Base-by-base conservation (phyloP, 306 rosid genomes). In the Citrullus mucosospermus region DNA sequence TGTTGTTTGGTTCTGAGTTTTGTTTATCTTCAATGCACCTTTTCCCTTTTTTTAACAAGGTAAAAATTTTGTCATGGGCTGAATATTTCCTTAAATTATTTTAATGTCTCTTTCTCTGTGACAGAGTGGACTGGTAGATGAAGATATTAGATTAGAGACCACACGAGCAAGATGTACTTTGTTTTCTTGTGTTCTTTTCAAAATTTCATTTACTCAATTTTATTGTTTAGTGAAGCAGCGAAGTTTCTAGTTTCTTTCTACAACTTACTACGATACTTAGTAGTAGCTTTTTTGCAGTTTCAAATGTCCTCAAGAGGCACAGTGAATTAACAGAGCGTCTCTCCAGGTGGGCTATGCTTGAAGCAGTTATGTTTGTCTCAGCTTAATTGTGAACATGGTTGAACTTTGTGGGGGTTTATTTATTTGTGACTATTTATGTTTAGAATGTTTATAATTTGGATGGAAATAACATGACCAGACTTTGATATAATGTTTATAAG, bases 291-390 rank as follows among this genome's bases (percentile, higher is more conserved):
- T 32, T 87, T 66, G 65, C 90, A 92, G 98, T 90, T 85, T 85
- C 89, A 57, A 85, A 89, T 86, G 83, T 87, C 85, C 90, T 90
- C 78, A 96, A 91, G 86, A 85, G 93, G 81, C 99, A 96, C 72
- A 89, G 90, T 10, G 91, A 90, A 57, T 86, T 96, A 85, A 74
- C 91, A 0, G 96, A 96, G 85, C 99, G 96, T 57, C 86, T 92
- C 80, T 87, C 99, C 59, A 91, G 99, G 99, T 92, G 83, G 25
- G 63, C 38, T 30, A 38, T 61, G 12, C 58, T 75, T 72, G 0
- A 9, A 54, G 59, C 51, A 77, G 78, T 78, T 30, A 51, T 4
- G 43, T 57, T 41, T 67, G 73, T 38, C 48, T 81, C 34, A 30
- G 16, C 59, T 58, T 73, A 56, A 48, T 61, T 79, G 25, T 30